phyloP scores from a whole-genome alignment of 768 basidiomycete species.

The Lepiota venenata region DNA sequence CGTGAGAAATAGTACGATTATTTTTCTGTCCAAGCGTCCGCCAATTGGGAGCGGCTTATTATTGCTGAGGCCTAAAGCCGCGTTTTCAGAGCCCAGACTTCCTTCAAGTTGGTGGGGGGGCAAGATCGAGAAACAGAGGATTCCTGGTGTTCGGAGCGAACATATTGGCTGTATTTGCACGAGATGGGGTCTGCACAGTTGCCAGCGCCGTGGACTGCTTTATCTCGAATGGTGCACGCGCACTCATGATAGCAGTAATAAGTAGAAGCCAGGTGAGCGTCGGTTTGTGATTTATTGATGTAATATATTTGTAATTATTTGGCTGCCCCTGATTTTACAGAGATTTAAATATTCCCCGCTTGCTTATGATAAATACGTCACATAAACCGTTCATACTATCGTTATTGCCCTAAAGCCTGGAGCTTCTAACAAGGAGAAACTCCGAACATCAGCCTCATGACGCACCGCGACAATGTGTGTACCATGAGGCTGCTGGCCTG shows the following conservation, averaged over 20 bases:
- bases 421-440: too few relatives aligned
- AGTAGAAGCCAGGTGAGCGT: neutral
- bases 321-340: too few relatives aligned
- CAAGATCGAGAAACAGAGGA: conserved; percentile 1
- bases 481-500: too few relatives aligned
- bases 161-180: neutral
- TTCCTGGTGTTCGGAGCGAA: conserved; percentile 1
- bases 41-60: neutral
- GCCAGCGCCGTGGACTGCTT: neutral
- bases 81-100: neutral
- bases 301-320: too few relatives aligned
- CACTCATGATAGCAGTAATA: conserved; percentile 5
- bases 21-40: neutral
- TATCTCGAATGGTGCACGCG: conserved; percentile 2
- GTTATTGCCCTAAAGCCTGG: too few relatives aligned
- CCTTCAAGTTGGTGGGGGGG: too few relatives aligned
- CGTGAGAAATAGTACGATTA: conserved; percentile 1
- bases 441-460: too few relatives aligned
- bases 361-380: too few relatives aligned
- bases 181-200: neutral
- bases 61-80: neutral
- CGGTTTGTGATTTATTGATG: too few relatives aligned
- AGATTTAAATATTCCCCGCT: too few relatives aligned
- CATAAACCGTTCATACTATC: too few relatives aligned
- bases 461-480: too few relatives aligned